phyloP scores from a whole-genome alignment of 352 stramenopile genomes.

The Phytophthora uliginosa region DNA sequence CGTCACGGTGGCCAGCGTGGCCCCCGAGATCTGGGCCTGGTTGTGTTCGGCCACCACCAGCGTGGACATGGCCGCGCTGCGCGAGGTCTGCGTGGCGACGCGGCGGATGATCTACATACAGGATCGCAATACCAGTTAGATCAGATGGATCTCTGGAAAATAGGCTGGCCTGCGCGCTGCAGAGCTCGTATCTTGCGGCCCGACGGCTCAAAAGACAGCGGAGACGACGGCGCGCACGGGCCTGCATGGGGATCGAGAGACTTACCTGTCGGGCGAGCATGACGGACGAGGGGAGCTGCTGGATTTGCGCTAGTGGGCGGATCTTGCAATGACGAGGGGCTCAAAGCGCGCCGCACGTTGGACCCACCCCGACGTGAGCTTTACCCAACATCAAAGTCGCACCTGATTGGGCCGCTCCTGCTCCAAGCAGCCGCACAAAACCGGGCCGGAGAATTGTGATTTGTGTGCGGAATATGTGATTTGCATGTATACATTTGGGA shows the following conservation, averaged over 20 bases:
- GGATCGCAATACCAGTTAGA: neutral
- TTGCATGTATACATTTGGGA: neutral
- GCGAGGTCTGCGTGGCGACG: conserved; percentile 44
- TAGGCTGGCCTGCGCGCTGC: neutral
- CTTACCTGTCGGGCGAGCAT: conserved; percentile 54
- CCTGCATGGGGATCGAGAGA: neutral
- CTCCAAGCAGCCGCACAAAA: conserved; percentile 1
- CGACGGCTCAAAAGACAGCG: neutral
- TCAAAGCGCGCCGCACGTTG: neutral
- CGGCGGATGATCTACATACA: conserved; percentile 58
- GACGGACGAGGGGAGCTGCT: neutral
- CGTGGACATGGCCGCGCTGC: conserved; percentile 64
- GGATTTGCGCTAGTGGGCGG: conserved; percentile 2
- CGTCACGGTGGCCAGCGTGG: conserved; percentile 89
- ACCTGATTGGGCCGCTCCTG: neutral
- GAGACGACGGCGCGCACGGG: neutral
- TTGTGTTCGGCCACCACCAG: conserved; percentile 93
- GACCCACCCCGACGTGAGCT: neutral
- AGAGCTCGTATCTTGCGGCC: neutral
- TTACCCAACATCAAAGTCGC: neutral
- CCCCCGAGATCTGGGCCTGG: conserved; percentile 66
- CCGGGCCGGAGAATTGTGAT: neutral
- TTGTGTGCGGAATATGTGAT: neutral
- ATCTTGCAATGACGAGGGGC: conserved; percentile 34
- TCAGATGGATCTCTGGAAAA: neutral